Evolutionary conservation across 2,329 filamentous ascomycete species (phyloP).

Genomic region (Fusarium xyrophilum): DNA sequence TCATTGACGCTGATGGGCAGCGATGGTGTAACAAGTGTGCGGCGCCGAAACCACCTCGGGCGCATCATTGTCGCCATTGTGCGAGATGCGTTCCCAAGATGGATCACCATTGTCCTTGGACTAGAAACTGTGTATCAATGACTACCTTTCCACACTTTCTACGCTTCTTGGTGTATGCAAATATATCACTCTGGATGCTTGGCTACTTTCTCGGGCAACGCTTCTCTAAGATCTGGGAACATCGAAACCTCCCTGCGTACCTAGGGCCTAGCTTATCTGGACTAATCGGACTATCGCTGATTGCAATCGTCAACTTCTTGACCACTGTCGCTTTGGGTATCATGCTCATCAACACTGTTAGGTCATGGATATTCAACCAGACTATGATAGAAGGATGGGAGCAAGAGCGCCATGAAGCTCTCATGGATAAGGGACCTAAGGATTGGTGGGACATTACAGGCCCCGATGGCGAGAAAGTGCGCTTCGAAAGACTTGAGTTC

Average conservation of each 20-base stretch:
- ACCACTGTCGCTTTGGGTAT: conserved; percentile 69
- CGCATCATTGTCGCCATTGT: conserved; percentile 84
- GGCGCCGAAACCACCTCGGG: conserved; percentile 74
- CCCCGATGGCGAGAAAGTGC: conserved; percentile 50
- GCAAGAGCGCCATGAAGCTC: conserved; percentile 66
- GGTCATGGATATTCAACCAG: conserved; percentile 70
- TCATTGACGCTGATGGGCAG: conserved; percentile 45
- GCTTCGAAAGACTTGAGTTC: conserved; percentile 73
- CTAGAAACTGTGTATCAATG: conserved; percentile 80
- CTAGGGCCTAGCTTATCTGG: conserved; percentile 70
- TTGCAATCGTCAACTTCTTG: conserved; percentile 64
- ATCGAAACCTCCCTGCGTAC: conserved; percentile 74
- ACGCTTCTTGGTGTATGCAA: conserved; percentile 76
- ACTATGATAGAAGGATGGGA: conserved; percentile 87
- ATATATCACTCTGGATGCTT: conserved; percentile 68
- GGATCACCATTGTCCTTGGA: conserved; percentile 91
- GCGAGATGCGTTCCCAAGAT: conserved; percentile 77
- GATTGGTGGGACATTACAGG: conserved; percentile 53
- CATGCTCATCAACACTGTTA: conserved; percentile 68
- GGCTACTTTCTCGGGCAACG: conserved; percentile 67
- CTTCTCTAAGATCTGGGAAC: conserved; percentile 65
- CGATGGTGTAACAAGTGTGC: conserved; percentile 80
- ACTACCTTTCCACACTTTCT: conserved; percentile 83
- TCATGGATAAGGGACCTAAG: conserved; percentile 57
- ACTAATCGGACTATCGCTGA: conserved; percentile 66